Evolutionary conservation across 345 rosid genomes (phyloP).

Genomic region (Salix purpurea): DNA sequence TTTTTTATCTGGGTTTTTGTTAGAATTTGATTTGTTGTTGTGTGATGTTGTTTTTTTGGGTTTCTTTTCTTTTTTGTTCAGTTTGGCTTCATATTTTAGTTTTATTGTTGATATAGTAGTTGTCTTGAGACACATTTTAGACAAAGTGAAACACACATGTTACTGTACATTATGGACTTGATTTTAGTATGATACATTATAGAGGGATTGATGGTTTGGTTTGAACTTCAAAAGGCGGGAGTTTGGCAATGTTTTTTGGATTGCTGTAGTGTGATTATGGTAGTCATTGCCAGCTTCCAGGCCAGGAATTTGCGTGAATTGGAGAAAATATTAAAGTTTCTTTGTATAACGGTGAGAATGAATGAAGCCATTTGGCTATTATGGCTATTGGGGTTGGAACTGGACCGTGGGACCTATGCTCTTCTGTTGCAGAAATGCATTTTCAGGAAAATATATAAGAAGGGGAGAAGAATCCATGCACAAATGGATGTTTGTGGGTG

Average conservation of each 20-base stretch:
- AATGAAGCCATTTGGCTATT: slow-evolving; percentile 60
- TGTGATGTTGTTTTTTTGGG: not conserved
- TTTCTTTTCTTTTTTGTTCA: not conserved
- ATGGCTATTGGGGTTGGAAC: slow-evolving; percentile 35
- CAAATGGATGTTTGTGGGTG: slow-evolving; percentile 61
- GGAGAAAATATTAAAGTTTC: slow-evolving; percentile 51
- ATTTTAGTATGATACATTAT: not conserved
- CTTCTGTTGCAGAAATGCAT: slow-evolving; percentile 69
- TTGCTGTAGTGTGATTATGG: slow-evolving; percentile 4
- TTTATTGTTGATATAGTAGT: not conserved
- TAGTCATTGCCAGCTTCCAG: slow-evolving; percentile 66
- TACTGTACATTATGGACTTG: not conserved
- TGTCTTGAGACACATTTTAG: not conserved
- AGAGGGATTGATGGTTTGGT: not conserved
- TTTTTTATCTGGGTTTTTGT: not conserved
- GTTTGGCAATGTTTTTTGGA: not conserved
- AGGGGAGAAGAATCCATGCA: slow-evolving; percentile 59
- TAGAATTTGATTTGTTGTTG: not conserved
- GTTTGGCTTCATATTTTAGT: not conserved
- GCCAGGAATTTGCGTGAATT: slow-evolving; percentile 38
- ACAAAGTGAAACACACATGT: not conserved
- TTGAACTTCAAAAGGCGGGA: not conserved
- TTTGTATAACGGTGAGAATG: slow-evolving; percentile 59
- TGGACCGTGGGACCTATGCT: slow-evolving; percentile 39
- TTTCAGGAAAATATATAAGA: slow-evolving; percentile 35